Base-by-base conservation (phyloP, 2,329 filamentous ascomycete genomes). In the Cladosporium sp. region DNA sequence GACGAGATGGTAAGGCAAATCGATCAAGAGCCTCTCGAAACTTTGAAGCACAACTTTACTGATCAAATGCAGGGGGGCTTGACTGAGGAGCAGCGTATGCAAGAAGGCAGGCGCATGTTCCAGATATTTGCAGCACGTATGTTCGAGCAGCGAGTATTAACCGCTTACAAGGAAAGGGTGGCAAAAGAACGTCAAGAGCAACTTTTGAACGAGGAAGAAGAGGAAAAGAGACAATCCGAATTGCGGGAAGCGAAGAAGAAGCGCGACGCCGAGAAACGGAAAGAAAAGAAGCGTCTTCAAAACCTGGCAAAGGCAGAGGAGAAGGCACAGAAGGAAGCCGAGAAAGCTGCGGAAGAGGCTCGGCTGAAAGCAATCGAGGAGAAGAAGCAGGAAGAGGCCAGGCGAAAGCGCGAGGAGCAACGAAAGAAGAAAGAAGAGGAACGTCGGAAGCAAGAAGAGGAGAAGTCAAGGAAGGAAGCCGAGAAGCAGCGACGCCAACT, bases 1-100 rank as follows among this genome's bases (percentile, higher is more conserved):
- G 84, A 86, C 65, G 83, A 86, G 68, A 84, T 84, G 77, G 83
- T 86, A 61, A 61, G 68, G 63, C 49, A 56, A 34, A 44, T 17
- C 17, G 28, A 45, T 8, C 19, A 10, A 22, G 17, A 15, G 28
- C 15, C 28, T 22, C 25, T 7, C 34, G 28, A 57, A 59, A 60
- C 69, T 66, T 73, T 70, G n/a, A n/a, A n/a, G n/a, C n/a, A n/a
- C n/a, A 59, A 58, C 51, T 63, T 71, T 60, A 70, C 77, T 78
- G 69, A 75, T 67, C 60, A 63, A 47, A 59, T 61, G 60, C 76
- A 97, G 93, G 92, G 96, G 71, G 86, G 88, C 63, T 94, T 97
- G 90, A 97, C 91, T 52, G 93, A 97, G 78, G 91, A 96, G 77
- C 92, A 97, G 78, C 89, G 94, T 61, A 97, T 99, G 94, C 92